Evolutionary conservation across 2,329 filamentous ascomycete species (phyloP).

Genomic region (Alternaria atra): DNA sequence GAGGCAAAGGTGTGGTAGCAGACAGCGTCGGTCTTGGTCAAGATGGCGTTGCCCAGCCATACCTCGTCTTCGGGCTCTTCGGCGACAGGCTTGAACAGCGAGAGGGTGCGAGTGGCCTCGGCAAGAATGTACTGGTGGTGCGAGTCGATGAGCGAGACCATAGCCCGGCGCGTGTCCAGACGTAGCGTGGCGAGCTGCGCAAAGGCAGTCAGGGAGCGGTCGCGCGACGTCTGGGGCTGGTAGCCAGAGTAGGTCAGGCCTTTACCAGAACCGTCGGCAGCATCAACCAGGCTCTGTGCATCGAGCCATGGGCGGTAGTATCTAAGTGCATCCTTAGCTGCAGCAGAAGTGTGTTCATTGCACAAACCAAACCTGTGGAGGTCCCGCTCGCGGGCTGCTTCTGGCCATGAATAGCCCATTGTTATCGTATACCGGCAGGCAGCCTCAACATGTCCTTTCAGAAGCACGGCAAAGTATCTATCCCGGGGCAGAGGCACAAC

Average conservation of each 20-base stretch:
- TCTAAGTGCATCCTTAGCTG: conserved; percentile 23
- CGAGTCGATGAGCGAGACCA: conserved; percentile 52
- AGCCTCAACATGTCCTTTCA: conserved; percentile 22
- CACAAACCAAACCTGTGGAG: conserved; percentile 33
- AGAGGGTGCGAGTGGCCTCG: conserved; percentile 50
- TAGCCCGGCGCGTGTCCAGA: conserved; percentile 43
- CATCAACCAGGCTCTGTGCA: conserved; percentile 43
- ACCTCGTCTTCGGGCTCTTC: conserved; percentile 35
- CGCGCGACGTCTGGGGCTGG: conserved; percentile 30
- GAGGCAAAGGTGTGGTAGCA: conserved; percentile 41
- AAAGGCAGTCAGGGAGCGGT: conserved; percentile 48
- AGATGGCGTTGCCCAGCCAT: conserved; percentile 45
- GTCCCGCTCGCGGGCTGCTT: conserved; percentile 41
- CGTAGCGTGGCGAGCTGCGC: conserved; percentile 48
- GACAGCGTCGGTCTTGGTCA: conserved; percentile 40
- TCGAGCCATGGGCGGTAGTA: conserved; percentile 50
- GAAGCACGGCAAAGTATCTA: conserved; percentile 9
- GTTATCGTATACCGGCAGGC: conserved; percentile 8
- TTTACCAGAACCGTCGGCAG: conserved; percentile 34
- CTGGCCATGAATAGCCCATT: conserved; percentile 30
- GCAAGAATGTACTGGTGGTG: conserved; percentile 50
- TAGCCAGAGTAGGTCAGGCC: conserved; percentile 38
- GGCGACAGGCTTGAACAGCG: conserved; percentile 39
- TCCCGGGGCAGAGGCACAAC: conserved; percentile 10
- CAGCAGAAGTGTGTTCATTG: not conserved